These are phyloP conservation scores for Mycena albidolilacea DNA, from an alignment of 768 basidiomycete species.

Conservation along the genomic window DNA sequence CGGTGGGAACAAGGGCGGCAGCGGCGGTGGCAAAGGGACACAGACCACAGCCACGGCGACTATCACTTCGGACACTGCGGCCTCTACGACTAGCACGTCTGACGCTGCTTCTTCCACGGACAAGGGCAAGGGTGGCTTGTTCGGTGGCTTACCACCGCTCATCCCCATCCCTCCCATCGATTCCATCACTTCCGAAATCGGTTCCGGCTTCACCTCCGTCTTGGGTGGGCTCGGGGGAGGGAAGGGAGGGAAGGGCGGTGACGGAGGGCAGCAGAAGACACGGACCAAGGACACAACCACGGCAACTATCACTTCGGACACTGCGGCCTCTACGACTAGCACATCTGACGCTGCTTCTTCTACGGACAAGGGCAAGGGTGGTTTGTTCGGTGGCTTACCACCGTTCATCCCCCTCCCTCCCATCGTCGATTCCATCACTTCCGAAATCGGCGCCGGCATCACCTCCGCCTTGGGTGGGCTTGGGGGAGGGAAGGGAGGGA, in stretches of 20 bases:
- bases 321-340: not conserved
- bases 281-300: not conserved
- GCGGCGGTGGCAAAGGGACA: not conserved
- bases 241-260: not conserved
- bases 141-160: too few species aligned
- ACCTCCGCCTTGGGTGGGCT: not conserved
- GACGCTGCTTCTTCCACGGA: too few species aligned
- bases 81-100: not conserved
- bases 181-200: too few species aligned
- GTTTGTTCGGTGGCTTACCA: too few species aligned
- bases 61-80: not conserved
- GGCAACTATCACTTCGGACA: slow-evolving; percentile 2
- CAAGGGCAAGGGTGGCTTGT: too few species aligned
- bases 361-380: not conserved
- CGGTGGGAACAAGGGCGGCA: not conserved
- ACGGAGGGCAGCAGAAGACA: not conserved
- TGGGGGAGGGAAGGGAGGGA: not conserved
- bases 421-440: too few species aligned
- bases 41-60: slow-evolving; percentile 5
- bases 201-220: not conserved
- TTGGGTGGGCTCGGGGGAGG: not conserved
- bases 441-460: too few species aligned
- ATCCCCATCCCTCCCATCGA: too few species aligned
- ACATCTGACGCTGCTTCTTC: not conserved
- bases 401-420: too few species aligned